These are phyloP conservation scores for Eutypa lata DNA, from an alignment of 2,329 filamentous ascomycete species.

Conservation along the genomic window DNA sequence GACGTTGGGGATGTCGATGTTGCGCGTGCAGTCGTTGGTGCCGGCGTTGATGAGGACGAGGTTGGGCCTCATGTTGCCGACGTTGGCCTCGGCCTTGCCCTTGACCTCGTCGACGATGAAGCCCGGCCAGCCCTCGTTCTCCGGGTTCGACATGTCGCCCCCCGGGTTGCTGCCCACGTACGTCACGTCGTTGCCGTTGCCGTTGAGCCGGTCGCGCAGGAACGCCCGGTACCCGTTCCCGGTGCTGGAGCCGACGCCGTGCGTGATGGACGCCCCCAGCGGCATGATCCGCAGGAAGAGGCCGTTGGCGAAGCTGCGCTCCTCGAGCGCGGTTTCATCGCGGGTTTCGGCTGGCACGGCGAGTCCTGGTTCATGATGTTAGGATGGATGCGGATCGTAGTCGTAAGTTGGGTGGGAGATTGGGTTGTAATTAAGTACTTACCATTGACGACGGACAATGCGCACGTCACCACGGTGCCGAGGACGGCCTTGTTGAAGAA, in stretches of 20 bases:
- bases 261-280: constrained; percentile 21
- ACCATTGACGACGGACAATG: neutral
- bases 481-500: neutral
- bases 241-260: constrained; percentile 20
- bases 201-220: constrained; percentile 26
- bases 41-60: constrained; percentile 26
- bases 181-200: constrained; percentile 19
- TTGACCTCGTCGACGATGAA: constrained; percentile 23
- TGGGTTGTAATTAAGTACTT: neutral
- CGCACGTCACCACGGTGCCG: neutral
- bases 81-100: constrained; percentile 12
- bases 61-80: constrained; percentile 20
- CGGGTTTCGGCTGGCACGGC: neutral
- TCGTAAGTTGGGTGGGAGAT: neutral
- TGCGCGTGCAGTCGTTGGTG: constrained; percentile 27
- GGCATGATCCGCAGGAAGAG: constrained; percentile 24
- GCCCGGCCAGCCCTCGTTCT: constrained; percentile 24
- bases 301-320: constrained; percentile 7
- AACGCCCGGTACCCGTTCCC: constrained; percentile 20
- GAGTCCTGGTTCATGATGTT: neutral
- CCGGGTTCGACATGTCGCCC: constrained; percentile 25
- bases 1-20: constrained; percentile 15
- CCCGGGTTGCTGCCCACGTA: constrained; percentile 25
- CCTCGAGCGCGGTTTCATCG: neutral
- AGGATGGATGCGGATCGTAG: neutral